These are phyloP conservation scores for Lactarius akahatsu DNA, from an alignment of 768 basidiomycete genomes.

Conservation along the genomic window DNA sequence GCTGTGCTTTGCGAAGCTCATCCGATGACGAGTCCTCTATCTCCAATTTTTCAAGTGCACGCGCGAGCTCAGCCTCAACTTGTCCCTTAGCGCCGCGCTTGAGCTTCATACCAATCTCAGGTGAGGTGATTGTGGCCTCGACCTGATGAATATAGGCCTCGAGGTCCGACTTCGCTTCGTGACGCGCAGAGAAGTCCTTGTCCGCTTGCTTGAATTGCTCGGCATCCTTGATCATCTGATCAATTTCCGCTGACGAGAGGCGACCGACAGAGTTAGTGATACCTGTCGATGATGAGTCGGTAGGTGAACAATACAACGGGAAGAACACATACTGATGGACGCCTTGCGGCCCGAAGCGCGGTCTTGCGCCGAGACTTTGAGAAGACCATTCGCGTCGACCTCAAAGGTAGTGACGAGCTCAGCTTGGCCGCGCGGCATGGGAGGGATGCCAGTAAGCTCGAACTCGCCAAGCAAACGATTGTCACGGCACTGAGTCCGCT, in stretches of 20 bases:
- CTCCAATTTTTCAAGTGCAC: conserved; percentile 97
- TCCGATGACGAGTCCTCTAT: conserved; percentile 92
- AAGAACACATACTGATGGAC: conserved; percentile 73
- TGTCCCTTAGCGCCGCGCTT: conserved; percentile 94
- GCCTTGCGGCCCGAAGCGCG: conserved; percentile 99
- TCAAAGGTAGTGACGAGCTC: conserved; percentile 99
- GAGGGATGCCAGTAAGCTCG: conserved; percentile 97
- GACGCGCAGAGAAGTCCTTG: conserved; percentile 97
- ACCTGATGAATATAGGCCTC: conserved; percentile 98
- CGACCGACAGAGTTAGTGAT: conserved; percentile 99
- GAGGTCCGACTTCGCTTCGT: conserved; percentile 97
- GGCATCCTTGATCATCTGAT: conserved; percentile 99
- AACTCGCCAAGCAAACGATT: conserved; percentile 99
- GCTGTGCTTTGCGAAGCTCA: conserved; percentile 94
- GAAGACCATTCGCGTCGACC: conserved; percentile 97
- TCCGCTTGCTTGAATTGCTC: conserved; percentile 95
- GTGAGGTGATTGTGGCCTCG: conserved; percentile 92
- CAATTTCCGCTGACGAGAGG: conserved; percentile 95
- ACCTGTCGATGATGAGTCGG: conserved; percentile 44
- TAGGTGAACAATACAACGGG: conserved; percentile 17
- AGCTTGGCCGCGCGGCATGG: conserved; percentile 99
- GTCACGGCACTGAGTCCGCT: conserved; percentile 99
- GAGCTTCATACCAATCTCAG: conserved; percentile 97
- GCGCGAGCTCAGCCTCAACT: conserved; percentile 96
- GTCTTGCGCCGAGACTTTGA: conserved; percentile 98